Evolutionary conservation across 495 filamentous ascomycete genomes (phyloP), one percentile per base, ranked within the genome.

Genomic region (Chlorociboria aeruginascens): DNA sequence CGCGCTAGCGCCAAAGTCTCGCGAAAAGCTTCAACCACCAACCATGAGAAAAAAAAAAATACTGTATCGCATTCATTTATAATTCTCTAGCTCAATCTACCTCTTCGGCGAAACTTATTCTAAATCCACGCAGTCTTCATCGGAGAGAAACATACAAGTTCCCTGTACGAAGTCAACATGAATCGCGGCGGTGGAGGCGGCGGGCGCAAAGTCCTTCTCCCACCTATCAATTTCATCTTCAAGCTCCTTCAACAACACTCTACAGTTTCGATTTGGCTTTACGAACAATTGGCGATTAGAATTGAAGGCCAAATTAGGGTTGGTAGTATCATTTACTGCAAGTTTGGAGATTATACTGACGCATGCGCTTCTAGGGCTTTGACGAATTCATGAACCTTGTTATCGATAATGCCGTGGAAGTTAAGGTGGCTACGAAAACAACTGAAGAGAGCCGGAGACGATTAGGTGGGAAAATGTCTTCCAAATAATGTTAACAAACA

Each of bases 341-440:
- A 40, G 9, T 40, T 17, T 14, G 41, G 36, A 28, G 17, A 8
- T 40, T 40, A 36, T 57, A 54, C 55, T 54, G 40, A 57, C 20
- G 30, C 0, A 7, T 25, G 16, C 9, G 20, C 7, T 35, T 64
- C 4, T 31, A 93, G 84, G 89, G 88, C 31, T 98, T 95, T 54
- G 92, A 98, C 64, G 92, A 98, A 63, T 98, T 96, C 67, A 97
- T 98, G 93, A 98, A 98, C 66, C 73, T 98, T 36, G 92, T 97
- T 31, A 76, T 97, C 43, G 90, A 95, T 60, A 87, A 98, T 58
- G 92, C 92, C 32, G 78, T 95, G 46, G 92, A 97, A 66, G 87
- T 98, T 33, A 86, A 83, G 65, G 74, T 83, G 61, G 72, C 85
- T 45, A 85, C 83, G 44, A 95, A 95, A 69, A 79, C 76, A 9